phyloP scores from a whole-genome alignment of 2,329 filamentous ascomycete genomes.

The Thelonectria olida region DNA sequence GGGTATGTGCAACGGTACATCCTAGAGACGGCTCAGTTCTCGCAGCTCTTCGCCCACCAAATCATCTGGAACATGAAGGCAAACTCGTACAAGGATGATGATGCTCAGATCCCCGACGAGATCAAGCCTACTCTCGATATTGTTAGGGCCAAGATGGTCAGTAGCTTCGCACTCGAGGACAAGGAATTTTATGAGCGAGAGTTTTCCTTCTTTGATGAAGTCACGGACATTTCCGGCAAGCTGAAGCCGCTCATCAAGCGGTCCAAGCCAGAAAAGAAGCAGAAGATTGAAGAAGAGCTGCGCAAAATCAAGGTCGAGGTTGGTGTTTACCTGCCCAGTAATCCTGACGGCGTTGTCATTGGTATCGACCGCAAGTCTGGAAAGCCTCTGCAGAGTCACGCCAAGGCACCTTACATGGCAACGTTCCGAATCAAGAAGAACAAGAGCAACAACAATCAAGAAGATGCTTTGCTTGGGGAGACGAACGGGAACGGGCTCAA shows the following conservation, averaged over 20 bases:
- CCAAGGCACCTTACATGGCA: constrained; percentile 98
- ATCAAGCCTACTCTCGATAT: constrained; percentile 94
- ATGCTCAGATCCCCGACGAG: constrained; percentile 86
- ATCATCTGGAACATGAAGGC: constrained; percentile 99
- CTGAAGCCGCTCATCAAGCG: constrained; percentile 92
- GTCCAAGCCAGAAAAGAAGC: constrained; percentile 95
- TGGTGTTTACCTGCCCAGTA: constrained; percentile 95
- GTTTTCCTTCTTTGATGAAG: constrained; percentile 97
- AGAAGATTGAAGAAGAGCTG: constrained; percentile 98
- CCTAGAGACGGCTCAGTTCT: constrained; percentile 94
- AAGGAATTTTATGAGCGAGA: constrained; percentile 91
- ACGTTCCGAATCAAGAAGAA: constrained; percentile 96
- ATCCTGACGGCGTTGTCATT: constrained; percentile 95
- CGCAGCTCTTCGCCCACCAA: constrained; percentile 98
- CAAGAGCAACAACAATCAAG: constrained; percentile 60
- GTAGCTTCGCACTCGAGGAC: constrained; percentile 82
- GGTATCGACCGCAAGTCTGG: constrained; percentile 98
- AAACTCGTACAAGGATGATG: constrained; percentile 97
- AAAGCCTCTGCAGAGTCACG: constrained; percentile 96
- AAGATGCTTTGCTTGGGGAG: constrained; percentile 60
- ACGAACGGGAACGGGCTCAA: constrained; percentile 49
- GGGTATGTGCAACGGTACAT: constrained; percentile 98
- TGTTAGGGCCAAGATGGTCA: constrained; percentile 85
- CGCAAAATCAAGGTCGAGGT: constrained; percentile 97
- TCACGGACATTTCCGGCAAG: constrained; percentile 94